phyloP scores from a whole-genome alignment of 2,329 filamentous ascomycete genomes.

The Monosporascus sp. region DNA sequence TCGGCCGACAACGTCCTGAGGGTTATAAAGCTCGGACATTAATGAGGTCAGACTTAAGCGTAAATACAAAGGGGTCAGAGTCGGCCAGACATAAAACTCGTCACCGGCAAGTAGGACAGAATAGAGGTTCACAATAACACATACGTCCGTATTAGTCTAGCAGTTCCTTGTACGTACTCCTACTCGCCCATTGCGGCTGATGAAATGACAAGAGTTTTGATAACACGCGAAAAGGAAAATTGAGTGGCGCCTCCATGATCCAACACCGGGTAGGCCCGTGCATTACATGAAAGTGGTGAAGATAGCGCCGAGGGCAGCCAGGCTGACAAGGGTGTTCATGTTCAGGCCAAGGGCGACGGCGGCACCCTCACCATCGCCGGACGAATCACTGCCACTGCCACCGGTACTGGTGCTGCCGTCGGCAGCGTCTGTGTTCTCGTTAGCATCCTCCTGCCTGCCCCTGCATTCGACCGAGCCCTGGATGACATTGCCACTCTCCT shows the following conservation, averaged over 20 bases:
- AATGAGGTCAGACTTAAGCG: no score
- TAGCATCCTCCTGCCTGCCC: conserved; percentile 46
- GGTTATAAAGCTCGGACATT: no score
- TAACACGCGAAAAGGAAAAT: conserved; percentile 22
- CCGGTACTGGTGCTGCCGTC: conserved; percentile 12
- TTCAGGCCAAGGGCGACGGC: conserved; percentile 43
- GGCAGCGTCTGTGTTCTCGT: conserved; percentile 37
- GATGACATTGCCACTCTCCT: conserved; percentile 37
- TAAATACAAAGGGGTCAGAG: neutral
- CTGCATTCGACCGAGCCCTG: conserved; percentile 47
- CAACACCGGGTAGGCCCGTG: conserved; percentile 5
- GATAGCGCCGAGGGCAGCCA: conserved; percentile 39
- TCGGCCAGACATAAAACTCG: neutral
- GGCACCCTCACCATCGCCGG: conserved; percentile 28
- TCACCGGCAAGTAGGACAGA: conserved; percentile 4
- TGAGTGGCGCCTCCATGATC: conserved; percentile 14
- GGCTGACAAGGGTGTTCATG: conserved; percentile 39
- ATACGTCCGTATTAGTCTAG: conserved; percentile 40
- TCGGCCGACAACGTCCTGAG: no score
- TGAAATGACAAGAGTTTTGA: conserved; percentile 26
- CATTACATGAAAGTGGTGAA: conserved; percentile 49
- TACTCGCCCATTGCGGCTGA: conserved; percentile 16
- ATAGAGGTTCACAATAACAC: conserved; percentile 19
- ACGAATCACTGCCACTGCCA: conserved; percentile 9
- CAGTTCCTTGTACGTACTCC: conserved; percentile 34